Conservation (phyloP, 495 filamentous ascomycete species). For the Pyrenula massariospora region DNA sequence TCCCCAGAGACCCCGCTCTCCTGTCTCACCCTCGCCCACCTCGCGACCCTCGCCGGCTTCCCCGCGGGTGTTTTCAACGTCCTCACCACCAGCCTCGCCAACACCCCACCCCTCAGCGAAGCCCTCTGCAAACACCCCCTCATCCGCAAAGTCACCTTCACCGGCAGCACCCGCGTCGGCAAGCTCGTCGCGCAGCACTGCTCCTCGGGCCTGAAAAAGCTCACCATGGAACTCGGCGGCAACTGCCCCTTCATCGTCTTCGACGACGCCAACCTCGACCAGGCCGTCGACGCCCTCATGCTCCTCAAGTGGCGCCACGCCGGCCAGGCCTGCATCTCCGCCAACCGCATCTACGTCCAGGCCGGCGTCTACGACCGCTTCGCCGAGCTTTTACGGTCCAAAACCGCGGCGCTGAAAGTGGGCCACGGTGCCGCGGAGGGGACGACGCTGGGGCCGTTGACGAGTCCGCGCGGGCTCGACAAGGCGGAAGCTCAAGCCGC, state of each 20-base stretch:
- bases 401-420: conserved; percentile 43
- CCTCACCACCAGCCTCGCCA: conserved; percentile 46
- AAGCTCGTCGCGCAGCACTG: conserved; percentile 49
- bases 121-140: conserved; percentile 51
- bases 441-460: conserved; percentile 59
- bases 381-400: conserved; percentile 39
- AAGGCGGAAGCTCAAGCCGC: conserved; percentile 51
- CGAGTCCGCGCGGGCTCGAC: conserved; percentile 49
- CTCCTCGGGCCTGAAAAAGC: conserved; percentile 54
- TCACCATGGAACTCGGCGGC: conserved; percentile 62
- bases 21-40: conserved; percentile 38
- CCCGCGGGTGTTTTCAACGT: conserved; percentile 49
- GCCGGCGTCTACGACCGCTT: conserved; percentile 41
- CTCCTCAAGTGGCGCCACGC: conserved; percentile 55
- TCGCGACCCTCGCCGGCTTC: conserved; percentile 47
- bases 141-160: conserved; percentile 66
- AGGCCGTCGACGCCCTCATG: conserved; percentile 47
- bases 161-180: conserved; percentile 54
- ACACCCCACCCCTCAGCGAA: conserved; percentile 52
- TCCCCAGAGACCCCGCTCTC: conserved; percentile 51
- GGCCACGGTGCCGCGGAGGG: conserved; percentile 47
- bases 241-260: conserved; percentile 69
- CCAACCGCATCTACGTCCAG: conserved; percentile 64
- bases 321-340: conserved; percentile 64
- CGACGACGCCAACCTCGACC: conserved; percentile 41